Base-by-base conservation (phyloP, 805 yeast genomes). In the Metschnikowia santaceciliae region DNA sequence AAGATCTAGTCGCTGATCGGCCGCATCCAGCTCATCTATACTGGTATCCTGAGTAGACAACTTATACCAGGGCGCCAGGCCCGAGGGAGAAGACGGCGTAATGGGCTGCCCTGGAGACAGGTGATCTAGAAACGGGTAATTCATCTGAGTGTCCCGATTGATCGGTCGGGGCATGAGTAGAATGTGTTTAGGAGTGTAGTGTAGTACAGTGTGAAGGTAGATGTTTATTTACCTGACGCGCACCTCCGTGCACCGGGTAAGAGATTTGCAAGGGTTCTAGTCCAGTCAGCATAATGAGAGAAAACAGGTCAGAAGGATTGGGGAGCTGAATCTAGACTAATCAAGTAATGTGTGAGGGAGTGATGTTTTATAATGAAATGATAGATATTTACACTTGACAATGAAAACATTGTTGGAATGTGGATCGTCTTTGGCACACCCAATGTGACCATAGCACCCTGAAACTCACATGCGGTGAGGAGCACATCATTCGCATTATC, bases 1-100 rank as follows among this genome's bases (percentile, higher is more conserved):
- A 47, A 57, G 50, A 32, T 57, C 61, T 39, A 55, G 56, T 56
- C 39, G 44, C n/a, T 43, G 26, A 58, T 37, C 33, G 4, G 34
- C 32, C 35, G 46, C 26, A 32, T 35, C 49, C 23, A 38, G 36
- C 15, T 50, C 54, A 22, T 47, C 52, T 11, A 42, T 44, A 23
- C 51, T 51, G 33, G 47, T 42, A 6, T 39, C 51, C 17, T 40
- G 47, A 11, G 51, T 48, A 3, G 38, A 40, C 13, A 30, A 34
- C 14, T 47, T 51, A 47, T 53, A 53, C 56, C 56, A 53, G 15
- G 48, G 54, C 20, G 19, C 47, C 47, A 15, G 47, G 33, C 40
- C 40, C 39, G 47, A 26, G 11, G 47, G 47, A 15, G 54, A 50
- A 3, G 54, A 50, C 6, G 44, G 38, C 11, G 33, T 20, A 11